Conservation (phyloP, 2,329 filamentous ascomycete species). For the Botrytis galanthina region DNA sequence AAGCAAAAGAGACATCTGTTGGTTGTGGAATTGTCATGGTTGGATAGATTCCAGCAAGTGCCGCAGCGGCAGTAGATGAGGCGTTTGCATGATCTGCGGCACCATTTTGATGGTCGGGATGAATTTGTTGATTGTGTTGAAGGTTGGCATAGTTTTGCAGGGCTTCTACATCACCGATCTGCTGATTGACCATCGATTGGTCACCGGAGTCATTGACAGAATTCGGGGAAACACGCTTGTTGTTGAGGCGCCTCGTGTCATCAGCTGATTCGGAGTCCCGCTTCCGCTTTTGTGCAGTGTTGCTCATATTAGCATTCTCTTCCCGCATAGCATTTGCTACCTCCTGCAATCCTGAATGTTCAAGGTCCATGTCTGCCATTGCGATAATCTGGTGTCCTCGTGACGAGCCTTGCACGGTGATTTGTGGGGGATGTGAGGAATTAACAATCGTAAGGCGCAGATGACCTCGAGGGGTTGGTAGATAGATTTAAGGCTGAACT, state of each 20-base stretch:
- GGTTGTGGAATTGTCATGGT: conserved; percentile 56
- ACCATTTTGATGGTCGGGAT: conserved; percentile 52
- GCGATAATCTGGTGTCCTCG: conserved; percentile 25
- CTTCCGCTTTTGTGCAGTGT: conserved; percentile 39
- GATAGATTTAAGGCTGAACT: conserved; percentile 36
- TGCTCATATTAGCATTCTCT: conserved; percentile 30
- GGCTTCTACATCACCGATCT: conserved; percentile 35
- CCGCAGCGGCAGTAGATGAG: conserved; percentile 59
- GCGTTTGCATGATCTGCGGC: conserved; percentile 45
- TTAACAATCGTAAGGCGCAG: conserved; percentile 32
- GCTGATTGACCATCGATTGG: conserved; percentile 28
- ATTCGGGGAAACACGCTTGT: conserved; percentile 40
- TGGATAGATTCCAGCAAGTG: conserved; percentile 42
- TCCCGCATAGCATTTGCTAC: conserved; percentile 40
- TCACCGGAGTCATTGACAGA: conserved; percentile 32
- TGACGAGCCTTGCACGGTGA: conserved; percentile 34
- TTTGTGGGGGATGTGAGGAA: conserved; percentile 29
- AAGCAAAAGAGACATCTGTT: conserved; percentile 52
- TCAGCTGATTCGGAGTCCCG: conserved; percentile 40
- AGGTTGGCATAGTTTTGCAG: conserved; percentile 43
- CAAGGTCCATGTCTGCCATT: conserved; percentile 40
- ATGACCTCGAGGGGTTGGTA: conserved; percentile 38
- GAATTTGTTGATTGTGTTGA: conserved; percentile 45
- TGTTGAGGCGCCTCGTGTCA: conserved; percentile 36
- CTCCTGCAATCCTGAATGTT: conserved; percentile 40